phyloP scores from a whole-genome alignment of 371 early-diverging fungal genomes.

The Circinella minor region DNA sequence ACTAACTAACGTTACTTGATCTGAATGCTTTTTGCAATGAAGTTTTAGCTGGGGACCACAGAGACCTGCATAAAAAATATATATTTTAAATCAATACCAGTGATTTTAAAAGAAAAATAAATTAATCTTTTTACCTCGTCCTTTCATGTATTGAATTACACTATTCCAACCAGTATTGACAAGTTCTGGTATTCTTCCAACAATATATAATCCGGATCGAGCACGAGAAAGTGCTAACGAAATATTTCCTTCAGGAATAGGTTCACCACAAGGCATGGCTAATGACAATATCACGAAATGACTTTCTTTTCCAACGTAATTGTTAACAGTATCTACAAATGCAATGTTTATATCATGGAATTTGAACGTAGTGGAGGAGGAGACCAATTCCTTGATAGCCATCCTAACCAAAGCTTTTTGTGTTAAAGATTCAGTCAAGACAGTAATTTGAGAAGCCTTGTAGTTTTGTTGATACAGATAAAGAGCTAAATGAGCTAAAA shows the following conservation, averaged over 20 bases:
- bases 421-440: constrained; percentile 22
- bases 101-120: too few species aligned
- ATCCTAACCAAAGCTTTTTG: constrained; percentile 34
- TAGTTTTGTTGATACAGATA: constrained; percentile 44
- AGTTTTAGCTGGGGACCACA: constrained; percentile 15
- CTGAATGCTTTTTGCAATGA: constrained; percentile 21
- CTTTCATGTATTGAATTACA: constrained; percentile 33
- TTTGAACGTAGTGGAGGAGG: neutral
- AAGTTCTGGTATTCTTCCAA: constrained; percentile 28
- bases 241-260: constrained; percentile 20
- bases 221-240: constrained; percentile 41
- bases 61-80: constrained; percentile 5
- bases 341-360: constrained; percentile 2
- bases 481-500: constrained; percentile 32
- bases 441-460: constrained; percentile 16
- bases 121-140: constrained; percentile 11
- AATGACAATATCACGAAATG: constrained; percentile 32
- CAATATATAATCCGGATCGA: constrained; percentile 40
- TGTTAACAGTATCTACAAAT: constrained; percentile 24
- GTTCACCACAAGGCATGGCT: constrained; percentile 24
- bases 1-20: constrained; percentile 12
- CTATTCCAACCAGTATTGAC: constrained; percentile 25
- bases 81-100: too few species aligned
- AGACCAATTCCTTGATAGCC: constrained; percentile 8
- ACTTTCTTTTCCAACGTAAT: constrained; percentile 30